Conservation (phyloP, 1,284 basidiomycete genomes). For the Mycosarcoma mackinlayi region DNA sequence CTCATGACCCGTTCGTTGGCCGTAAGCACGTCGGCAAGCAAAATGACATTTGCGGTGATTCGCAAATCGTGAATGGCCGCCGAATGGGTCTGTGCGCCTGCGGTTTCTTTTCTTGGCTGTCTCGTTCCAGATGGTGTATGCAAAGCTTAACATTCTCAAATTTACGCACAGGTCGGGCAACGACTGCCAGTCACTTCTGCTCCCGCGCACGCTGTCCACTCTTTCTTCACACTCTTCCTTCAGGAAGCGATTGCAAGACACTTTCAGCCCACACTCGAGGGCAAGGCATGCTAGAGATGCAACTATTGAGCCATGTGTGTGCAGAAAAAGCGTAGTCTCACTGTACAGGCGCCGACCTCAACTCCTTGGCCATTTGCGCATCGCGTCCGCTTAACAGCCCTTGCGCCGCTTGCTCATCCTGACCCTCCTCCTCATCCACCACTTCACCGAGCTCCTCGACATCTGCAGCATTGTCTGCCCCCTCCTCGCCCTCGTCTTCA, state of each 20-base stretch:
- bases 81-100: constrained; percentile 1
- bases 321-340: constrained; percentile 4
- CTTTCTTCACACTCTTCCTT: no score
- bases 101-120: neutral
- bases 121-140: no score
- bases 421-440: constrained; percentile 28
- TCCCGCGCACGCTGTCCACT: no score
- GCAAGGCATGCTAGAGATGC: no score
- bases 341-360: constrained; percentile 41
- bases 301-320: no score
- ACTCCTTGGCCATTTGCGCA: constrained; percentile 45
- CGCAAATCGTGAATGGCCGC: no score
- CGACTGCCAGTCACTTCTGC: no score
- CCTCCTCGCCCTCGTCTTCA: constrained; percentile 49
- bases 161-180: no score
- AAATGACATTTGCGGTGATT: no score
- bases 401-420: constrained; percentile 19
- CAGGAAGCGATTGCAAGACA: neutral
- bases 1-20: no score
- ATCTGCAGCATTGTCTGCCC: constrained; percentile 27
- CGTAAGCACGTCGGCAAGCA: no score
- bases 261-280: neutral
- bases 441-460: constrained; percentile 42
- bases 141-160: no score
- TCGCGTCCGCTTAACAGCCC: constrained; percentile 44